Base-by-base conservation (phyloP, 2,329 filamentous ascomycete genomes). In the Dactylella cylindrospora region DNA sequence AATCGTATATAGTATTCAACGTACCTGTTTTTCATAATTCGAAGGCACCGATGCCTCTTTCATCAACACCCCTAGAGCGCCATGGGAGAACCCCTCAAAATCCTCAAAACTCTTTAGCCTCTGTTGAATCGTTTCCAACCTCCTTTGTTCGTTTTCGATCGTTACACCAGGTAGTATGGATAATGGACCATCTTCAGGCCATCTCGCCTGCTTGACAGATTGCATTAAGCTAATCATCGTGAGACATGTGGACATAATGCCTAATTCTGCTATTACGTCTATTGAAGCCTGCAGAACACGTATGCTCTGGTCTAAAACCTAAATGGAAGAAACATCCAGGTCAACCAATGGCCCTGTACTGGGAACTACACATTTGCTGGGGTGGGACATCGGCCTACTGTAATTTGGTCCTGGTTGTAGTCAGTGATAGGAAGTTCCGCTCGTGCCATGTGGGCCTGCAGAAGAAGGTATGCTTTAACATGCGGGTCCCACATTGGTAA, bases 401-500 rank as follows among this genome's bases (percentile, higher is more conserved):
- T 82, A 52, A 79, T 85, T 74, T 95, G 88, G 73, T 98, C 93
- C 68, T 93, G 93, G 2, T 98, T 90, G 71, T 98, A 98, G 78
- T 98, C 93, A 0, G 88, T 85, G 55, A 98, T 96, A 2, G 94
- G 94, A 2, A 98, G 82, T 50, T 91, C 84, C 67, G 97, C 85
- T 54, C 91, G 86, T 15, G 87, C 89, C 82, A 98, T 95, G 74
- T 96, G 90, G 0, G 93, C 90, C 73, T 98, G 94, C 0, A 98
- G 79, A 1, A 98, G 79, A 29, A 98, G 76, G 76, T 96, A 97
- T 0, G 93, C 84, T 73, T 98, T 98, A 70, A 97, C 89, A 71
- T 98, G 93, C 0, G 93, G 93, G 75, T 98, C 93, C 93, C 93
- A 98, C 84, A 98, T 87, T 1, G 91, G 91, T 32, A 96, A 76